Conservation (phyloP, 2,329 filamentous ascomycete species). For the Talaromyces sp. region DNA sequence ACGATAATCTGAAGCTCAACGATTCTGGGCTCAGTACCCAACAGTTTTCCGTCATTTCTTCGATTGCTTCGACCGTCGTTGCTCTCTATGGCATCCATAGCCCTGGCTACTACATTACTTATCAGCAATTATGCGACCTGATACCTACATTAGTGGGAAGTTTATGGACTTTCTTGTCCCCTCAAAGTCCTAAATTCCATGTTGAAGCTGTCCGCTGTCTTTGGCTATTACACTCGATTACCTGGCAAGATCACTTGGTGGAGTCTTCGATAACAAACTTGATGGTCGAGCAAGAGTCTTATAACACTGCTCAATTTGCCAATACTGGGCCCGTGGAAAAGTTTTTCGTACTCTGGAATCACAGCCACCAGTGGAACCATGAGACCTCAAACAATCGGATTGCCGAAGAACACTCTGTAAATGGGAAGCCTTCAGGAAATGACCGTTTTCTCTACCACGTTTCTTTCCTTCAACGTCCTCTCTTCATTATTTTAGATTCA, state of each 20-base stretch:
- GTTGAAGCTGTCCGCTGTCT: constrained; percentile 84
- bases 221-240: constrained; percentile 78
- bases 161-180: constrained; percentile 76
- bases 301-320: constrained; percentile 23
- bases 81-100: constrained; percentile 33
- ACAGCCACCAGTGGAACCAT: constrained; percentile 36
- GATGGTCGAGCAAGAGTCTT: constrained; percentile 51
- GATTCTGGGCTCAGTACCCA: constrained; percentile 23
- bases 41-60: constrained; percentile 32
- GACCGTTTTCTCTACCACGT: constrained; percentile 32
- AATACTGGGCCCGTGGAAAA: constrained; percentile 32
- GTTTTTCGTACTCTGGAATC: constrained; percentile 41
- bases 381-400: constrained; percentile 32
- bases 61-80: constrained; percentile 47
- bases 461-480: constrained; percentile 71
- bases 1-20: constrained; percentile 19
- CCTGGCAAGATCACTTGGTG: constrained; percentile 64
- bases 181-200: constrained; percentile 84
- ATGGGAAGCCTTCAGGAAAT: constrained; percentile 17
- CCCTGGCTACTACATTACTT: constrained; percentile 32
- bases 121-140: constrained; percentile 53
- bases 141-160: constrained; percentile 65
- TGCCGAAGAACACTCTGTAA: constrained; percentile 16
- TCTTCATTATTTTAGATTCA: constrained; percentile 77
- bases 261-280: constrained; percentile 72